phyloP scores from a whole-genome alignment of 495 filamentous ascomycete species.

The Pyronema omphalodes region DNA sequence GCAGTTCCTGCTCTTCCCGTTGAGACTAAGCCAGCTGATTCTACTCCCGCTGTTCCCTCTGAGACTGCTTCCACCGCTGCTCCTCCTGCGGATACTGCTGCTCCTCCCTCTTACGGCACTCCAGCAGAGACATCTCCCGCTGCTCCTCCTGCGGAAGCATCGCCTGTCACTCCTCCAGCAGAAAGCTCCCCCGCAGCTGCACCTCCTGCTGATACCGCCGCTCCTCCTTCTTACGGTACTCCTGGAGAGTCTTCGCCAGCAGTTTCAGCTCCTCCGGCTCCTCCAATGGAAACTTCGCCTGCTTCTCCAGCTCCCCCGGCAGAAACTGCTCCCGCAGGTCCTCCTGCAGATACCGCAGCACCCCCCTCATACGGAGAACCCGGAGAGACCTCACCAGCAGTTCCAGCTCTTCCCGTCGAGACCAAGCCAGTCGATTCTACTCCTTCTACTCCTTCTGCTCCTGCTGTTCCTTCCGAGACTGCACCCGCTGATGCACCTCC shows the following conservation, averaged over 20 bases:
- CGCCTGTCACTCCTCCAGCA: too few species aligned
- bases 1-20: not conserved
- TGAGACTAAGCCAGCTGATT: not conserved
- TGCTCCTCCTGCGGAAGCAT: not conserved
- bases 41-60: not conserved
- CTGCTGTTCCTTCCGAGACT: not conserved
- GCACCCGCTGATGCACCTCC: not conserved
- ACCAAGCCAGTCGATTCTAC: not conserved
- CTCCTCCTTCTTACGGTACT: not conserved
- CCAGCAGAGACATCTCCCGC: not conserved
- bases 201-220: not conserved
- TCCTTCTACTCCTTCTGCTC: not conserved
- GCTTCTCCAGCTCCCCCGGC: not conserved
- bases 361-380: not conserved
- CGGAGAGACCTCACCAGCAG: not conserved
- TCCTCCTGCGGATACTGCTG: not conserved
- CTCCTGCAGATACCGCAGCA: not conserved
- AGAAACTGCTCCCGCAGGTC: not conserved
- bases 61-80: not conserved
- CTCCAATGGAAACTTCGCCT: not conserved
- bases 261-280: not conserved
- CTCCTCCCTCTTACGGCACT: not conserved
- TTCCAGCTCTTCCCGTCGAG: not conserved
- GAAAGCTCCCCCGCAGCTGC: not conserved
- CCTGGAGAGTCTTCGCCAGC: not conserved